A percentile compares a stretch with the other conserved stretches of the same genome.
Evolutionary conservation across 139 green algal genomes (phyloP).

Genomic region (Closterium sp.): DNA sequence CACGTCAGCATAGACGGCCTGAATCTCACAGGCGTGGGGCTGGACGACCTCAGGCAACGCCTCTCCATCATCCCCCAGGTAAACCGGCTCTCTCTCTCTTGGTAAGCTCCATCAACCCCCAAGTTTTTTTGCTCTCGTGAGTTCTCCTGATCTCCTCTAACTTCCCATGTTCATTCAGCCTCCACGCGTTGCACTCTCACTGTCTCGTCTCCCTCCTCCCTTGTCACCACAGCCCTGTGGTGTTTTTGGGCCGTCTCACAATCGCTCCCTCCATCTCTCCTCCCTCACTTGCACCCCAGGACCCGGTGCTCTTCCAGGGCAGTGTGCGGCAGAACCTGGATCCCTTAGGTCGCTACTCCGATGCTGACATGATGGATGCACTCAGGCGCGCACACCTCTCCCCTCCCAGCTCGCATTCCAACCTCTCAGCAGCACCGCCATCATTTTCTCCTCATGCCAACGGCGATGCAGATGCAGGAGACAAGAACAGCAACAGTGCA

Average conservation of each 20-base stretch:
- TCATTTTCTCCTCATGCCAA: background rate
- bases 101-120: too few species aligned
- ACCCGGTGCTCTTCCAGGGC: constrained; percentile 90
- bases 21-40: constrained; percentile 73
- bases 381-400: constrained; percentile 49
- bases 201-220: background rate
- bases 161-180: background rate
- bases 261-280: background rate
- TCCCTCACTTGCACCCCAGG: constrained; percentile 57
- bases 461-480: background rate
- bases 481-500: background rate
- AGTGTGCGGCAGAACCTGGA: constrained; percentile 89
- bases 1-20: constrained; percentile 76
- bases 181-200: background rate
- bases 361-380: constrained; percentile 60
- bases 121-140: too few species aligned
- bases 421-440: constrained; percentile 13
- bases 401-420: background rate
- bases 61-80: constrained; percentile 68
- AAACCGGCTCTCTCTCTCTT: background rate
- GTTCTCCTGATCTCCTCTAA: too few species aligned
- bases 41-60: constrained; percentile 64
- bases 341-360: constrained; percentile 71
- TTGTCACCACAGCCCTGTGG: too few species aligned
- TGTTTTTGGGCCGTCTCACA: too few species aligned